Evolutionary conservation across 345 rosid species (phyloP).

Genomic region (Triadica sebifera): DNA sequence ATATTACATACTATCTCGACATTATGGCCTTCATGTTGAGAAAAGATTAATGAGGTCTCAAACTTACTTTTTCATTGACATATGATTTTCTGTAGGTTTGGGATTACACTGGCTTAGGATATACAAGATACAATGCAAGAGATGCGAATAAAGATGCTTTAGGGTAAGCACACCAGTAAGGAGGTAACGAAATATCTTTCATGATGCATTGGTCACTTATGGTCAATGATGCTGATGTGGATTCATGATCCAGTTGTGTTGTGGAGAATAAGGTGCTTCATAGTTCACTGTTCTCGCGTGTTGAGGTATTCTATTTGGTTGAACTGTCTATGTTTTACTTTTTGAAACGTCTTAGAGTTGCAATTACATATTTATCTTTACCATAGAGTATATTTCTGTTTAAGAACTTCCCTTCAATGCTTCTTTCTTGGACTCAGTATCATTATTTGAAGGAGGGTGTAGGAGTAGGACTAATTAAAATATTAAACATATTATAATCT

Average conservation of each 20-base stretch:
- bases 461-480: neutral
- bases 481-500: too few relatives aligned
- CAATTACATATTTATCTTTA: neutral
- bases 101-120: conserved; percentile 96
- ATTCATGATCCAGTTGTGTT: conserved; percentile 61
- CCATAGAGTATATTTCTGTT: neutral
- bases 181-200: neutral
- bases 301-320: conserved; percentile 50
- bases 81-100: conserved; percentile 56
- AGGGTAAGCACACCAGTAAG: conserved; percentile 52
- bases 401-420: neutral
- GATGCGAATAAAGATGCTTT: conserved; percentile 68
- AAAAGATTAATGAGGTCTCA: conserved; percentile 3
- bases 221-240: conserved; percentile 19
- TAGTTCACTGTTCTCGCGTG: conserved; percentile 59
- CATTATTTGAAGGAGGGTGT: neutral
- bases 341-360: neutral
- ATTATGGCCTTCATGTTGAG: neutral
- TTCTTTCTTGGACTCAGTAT: neutral
- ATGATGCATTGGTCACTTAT: conserved; percentile 7
- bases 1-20: neutral
- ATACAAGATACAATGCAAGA: conserved; percentile 71
- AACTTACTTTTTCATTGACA: conserved; percentile 1
- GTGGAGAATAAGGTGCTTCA: conserved; percentile 97
- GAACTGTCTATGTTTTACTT: neutral